Evolutionary conservation across 2,329 filamentous ascomycete genomes (phyloP), one percentile per base, ranked within the genome.

Genomic region (Aureobasidium pullulans): DNA sequence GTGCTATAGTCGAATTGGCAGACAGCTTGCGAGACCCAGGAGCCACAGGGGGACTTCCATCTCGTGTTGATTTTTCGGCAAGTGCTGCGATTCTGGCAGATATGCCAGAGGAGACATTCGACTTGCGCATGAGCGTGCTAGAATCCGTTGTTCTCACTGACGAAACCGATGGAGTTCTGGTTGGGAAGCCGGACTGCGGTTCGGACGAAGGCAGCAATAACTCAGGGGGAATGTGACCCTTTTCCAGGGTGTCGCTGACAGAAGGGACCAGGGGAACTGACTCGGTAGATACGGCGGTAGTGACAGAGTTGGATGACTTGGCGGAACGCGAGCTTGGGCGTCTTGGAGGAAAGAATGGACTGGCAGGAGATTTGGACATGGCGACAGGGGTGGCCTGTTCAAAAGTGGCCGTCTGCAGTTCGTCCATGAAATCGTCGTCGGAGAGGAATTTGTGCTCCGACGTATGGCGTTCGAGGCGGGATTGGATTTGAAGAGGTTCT

Each of bases 31-130:
- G 59, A 32, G 57, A 54, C 37, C 32, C 40, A 16, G 49, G 36
- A 11, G 23, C 34, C 11, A 43, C 29, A n/a, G 53, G 31, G 4
- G 64, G 57, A 53, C 62, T 68, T 28, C 60, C 40, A 16, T 68
- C 68, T 49, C 63, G 60, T 37, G 62, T 63, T 3, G 64, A 65
- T 34, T 94, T 81, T 72, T 90, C 92, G 70, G 96, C 89, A 57
- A 99, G 78, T 6, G 92, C 91, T 73, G 96, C 95, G 71, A 97
- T 97, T 43, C 94, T 87, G 71, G 93, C 90, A 3, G 93, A 95
- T 62, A 99, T 96, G 65, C 90, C 91, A 8, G 89, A 91, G 7
- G 90, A 92, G 28, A 97, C 83, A 67, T 89, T 94, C 64, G 86
- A 81, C 71, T 92, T 95, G 70, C 60, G 52, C 23, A 34, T 23